Base-by-base conservation (phyloP, 2,329 filamentous ascomycete genomes). In the Hypoxylon sp. region DNA sequence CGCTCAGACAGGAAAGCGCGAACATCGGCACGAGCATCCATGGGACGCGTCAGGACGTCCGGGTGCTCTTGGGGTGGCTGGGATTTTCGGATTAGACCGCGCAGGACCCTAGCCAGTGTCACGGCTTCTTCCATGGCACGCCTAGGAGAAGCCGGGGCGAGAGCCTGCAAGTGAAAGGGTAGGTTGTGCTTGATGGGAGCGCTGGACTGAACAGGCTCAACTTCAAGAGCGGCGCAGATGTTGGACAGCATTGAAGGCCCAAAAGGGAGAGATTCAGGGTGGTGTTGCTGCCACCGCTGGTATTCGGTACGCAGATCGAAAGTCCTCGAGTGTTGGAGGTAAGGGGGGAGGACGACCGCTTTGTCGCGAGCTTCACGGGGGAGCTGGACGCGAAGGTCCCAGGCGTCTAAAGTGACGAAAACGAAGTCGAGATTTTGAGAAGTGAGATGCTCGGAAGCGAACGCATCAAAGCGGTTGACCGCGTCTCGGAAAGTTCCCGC, bases 171-270 rank as follows among this genome's bases (percentile, higher is more conserved):
- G 80, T 99, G 96, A 84, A 99, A 99, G 10, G 96, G 96, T 42
- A 99, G 88, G 80, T 98, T 98, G 81, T 98, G 96, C 83, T 98
- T 99, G 84, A 99, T 98, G 49, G 96, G 96, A 63, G 96, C 95
- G 78, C 95, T 98, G 10, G 95, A 95, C 83, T 98, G 95, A 40
- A 99, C 94, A 62, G 97, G 95, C 82, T 99, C 96, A 53, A 99
- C 96, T 83, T 99, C 96, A 60, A 99, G 90, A 61, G 96, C 96
- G 71, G 96, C 96, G 84, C 96, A 99, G 80, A 99, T 99, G 82
- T 98, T 98, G 76, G 95, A 92, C 72, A 99, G 88, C 81, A 96
- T 97, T 66, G 94, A 97, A 55, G 96, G 95, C 17, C 95, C 96
- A 78, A 98, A 99, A 2, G 96, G 95, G 61, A 99, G 88, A 64